Evolutionary conservation across 306 rosid species (phyloP).

Genomic region (Quercus wislizeni): DNA sequence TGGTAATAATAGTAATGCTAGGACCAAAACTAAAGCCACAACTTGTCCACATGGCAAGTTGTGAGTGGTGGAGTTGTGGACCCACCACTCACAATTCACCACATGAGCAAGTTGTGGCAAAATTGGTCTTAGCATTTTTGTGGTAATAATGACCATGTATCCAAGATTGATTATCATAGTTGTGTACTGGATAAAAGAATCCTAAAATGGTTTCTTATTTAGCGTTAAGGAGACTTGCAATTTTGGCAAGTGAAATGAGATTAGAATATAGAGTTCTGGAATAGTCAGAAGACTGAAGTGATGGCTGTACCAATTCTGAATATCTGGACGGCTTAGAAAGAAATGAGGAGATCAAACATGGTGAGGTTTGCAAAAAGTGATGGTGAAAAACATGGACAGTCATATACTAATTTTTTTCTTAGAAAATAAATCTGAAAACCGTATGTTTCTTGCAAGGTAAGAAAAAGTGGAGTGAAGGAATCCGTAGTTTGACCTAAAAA

Average conservation of each 20-base stretch:
- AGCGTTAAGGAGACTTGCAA: not conserved
- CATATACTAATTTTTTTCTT: not conserved
- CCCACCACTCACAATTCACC: too few species aligned
- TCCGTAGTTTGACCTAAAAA: not conserved
- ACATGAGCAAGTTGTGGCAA: too few species aligned
- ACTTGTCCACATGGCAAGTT: too few species aligned
- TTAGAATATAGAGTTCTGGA: not conserved
- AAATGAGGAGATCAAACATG: constrained; percentile 5
- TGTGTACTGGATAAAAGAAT: not conserved
- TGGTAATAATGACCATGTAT: not conserved
- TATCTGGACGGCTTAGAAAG: not conserved
- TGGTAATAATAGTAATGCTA: not conserved
- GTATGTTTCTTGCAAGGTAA: not conserved
- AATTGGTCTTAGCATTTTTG: too few species aligned
- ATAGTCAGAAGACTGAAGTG: not conserved
- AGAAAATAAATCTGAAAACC: not conserved
- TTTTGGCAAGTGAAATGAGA: not conserved
- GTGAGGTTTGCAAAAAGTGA: not conserved
- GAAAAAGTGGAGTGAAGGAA: not conserved
- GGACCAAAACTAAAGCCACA: too few species aligned
- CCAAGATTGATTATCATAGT: not conserved
- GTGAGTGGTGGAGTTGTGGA: too few species aligned
- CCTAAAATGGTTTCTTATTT: not conserved
- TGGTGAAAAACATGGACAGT: constrained; percentile 10
- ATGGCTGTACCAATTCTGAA: not conserved